A percentile compares a stretch with the other conserved stretches of the same genome.
Conservation (phyloP, 768 basidiomycete species). For the Hemileccinum rubropunctum region DNA sequence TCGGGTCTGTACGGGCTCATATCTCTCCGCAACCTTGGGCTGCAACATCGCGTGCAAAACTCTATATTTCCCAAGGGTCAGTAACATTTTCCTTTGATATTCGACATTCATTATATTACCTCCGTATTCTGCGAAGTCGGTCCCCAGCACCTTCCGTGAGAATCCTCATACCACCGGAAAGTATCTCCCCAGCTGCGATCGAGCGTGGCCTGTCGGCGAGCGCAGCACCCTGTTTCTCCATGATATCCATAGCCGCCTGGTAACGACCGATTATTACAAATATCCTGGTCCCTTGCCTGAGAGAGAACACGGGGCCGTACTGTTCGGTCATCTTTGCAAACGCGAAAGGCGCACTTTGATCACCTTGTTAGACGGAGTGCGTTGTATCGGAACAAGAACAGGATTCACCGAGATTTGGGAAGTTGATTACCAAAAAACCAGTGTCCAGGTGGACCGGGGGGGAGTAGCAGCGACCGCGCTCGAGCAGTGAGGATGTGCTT, state of each 20-base stretch:
- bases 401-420: conserved; percentile 5
- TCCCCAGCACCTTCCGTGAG: conserved; percentile 28
- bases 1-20: conserved; percentile 32
- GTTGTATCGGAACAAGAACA: too few relatives aligned
- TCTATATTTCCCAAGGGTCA: conserved; percentile 12
- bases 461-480: conserved; percentile 5
- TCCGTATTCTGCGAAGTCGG: conserved; percentile 29
- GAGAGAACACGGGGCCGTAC: conserved; percentile 58
- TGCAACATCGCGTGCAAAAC: conserved; percentile 35
- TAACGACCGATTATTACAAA: conserved; percentile 26
- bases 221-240: conserved; percentile 38
- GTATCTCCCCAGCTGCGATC: conserved; percentile 34
- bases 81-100: background rate
- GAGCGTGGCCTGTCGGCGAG: conserved; percentile 35
- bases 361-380: background rate
- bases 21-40: conserved; percentile 29
- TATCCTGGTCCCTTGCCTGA: conserved; percentile 41
- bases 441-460: conserved; percentile 15
- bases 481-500: background rate
- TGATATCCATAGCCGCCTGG: conserved; percentile 37
- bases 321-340: conserved; percentile 57
- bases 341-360: conserved; percentile 13
- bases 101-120: conserved; percentile 5
- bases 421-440: conserved; percentile 16
- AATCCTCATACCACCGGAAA: conserved; percentile 34